These are phyloP conservation scores for Teratosphaeria nubilosa DNA, from an alignment of 2,329 filamentous ascomycete genomes.

Conservation along the genomic window DNA sequence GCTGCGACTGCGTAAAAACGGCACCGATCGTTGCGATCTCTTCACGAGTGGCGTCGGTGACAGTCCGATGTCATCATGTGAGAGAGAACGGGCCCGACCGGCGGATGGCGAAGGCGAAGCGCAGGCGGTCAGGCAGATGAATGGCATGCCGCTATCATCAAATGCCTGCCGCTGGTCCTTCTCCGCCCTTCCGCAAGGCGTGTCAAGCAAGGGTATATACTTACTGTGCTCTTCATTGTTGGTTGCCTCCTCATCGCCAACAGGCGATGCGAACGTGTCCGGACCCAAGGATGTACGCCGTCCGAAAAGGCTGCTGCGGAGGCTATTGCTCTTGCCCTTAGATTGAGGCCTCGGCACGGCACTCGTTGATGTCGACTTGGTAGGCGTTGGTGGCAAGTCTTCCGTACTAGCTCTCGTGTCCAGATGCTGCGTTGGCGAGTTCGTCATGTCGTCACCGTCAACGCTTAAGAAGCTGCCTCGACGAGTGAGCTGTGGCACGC, in stretches of 20 bases:
- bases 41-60: constrained; percentile 33
- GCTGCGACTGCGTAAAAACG: constrained; percentile 12
- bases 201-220: constrained; percentile 21
- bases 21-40: constrained; percentile 22
- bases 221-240: constrained; percentile 28
- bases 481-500: constrained; percentile 39
- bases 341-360: constrained; percentile 28
- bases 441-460: constrained; percentile 63
- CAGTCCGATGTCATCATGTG: constrained; percentile 25
- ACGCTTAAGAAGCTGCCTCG: constrained; percentile 68
- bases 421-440: constrained; percentile 44
- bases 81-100: constrained; percentile 29
- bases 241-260: constrained; percentile 20
- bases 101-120: constrained; percentile 26
- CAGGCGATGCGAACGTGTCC: constrained; percentile 37
- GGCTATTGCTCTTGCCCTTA: constrained; percentile 42
- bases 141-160: constrained; percentile 21
- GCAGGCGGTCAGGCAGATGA: constrained; percentile 25
- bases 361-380: constrained; percentile 54
- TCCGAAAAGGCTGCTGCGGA: constrained; percentile 41
- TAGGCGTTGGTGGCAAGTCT: constrained; percentile 87
- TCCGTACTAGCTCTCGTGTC: constrained; percentile 53
- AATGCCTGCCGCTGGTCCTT: constrained; percentile 11
- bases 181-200: constrained; percentile 16
- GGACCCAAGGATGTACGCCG: constrained; percentile 36